Conservation (phyloP, 768 basidiomycete genomes). For the Zangia roseola region DNA sequence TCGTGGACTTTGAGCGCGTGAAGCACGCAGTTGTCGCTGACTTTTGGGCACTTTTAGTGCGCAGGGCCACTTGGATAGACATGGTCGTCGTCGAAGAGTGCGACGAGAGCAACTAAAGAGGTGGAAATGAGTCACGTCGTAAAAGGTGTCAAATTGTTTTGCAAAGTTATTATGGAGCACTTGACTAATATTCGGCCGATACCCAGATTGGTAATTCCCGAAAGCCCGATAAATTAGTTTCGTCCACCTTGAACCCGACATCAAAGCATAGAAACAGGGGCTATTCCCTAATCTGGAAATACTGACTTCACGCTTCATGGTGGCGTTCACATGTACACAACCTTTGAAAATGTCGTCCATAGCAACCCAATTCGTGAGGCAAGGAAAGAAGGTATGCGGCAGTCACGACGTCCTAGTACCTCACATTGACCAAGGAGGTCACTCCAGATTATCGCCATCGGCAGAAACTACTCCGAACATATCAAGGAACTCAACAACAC, state of each 20-base stretch:
- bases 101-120: constrained; percentile 9
- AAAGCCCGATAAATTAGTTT: constrained; percentile 20
- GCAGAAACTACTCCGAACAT: constrained; percentile 90
- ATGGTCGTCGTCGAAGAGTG: constrained; percentile 30
- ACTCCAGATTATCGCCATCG: constrained; percentile 87
- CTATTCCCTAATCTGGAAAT: background rate
- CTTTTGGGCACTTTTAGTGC: constrained; percentile 41
- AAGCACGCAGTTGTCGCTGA: constrained; percentile 33
- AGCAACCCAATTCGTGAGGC: constrained; percentile 41
- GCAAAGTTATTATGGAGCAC: constrained; percentile 3
- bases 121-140: constrained; percentile 4
- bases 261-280: too few relatives aligned
- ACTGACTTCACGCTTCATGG: background rate
- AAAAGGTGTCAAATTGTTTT: constrained; percentile 12
- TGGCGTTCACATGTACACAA: background rate
- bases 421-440: background rate
- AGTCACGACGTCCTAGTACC: too few relatives aligned
- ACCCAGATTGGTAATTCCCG: constrained; percentile 16
- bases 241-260: background rate
- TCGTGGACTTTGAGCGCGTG: constrained; percentile 51
- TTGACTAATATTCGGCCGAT: constrained; percentile 26
- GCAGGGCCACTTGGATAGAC: constrained; percentile 44
- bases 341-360: constrained; percentile 33
- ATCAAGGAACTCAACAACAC: constrained; percentile 90
- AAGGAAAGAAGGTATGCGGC: constrained; percentile 45